Percentiles rank a stretch among this genome's conserved stretches.
These are phyloP conservation scores for Ampelomyces quisqualis DNA, from an alignment of 2,329 filamentous ascomycete species.

Conservation along the genomic window DNA sequence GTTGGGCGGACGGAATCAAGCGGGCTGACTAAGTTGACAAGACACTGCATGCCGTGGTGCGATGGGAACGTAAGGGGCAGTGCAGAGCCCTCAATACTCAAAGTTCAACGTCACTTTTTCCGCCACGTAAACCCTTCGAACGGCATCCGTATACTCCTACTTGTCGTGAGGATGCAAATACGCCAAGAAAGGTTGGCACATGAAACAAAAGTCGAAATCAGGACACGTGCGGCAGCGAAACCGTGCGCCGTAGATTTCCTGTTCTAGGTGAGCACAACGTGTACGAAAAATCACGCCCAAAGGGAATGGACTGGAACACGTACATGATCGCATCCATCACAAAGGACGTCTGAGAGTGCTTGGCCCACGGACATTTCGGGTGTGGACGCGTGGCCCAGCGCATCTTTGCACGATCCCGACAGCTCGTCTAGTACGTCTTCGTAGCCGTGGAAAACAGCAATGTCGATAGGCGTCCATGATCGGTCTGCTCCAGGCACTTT, in stretches of 20 bases:
- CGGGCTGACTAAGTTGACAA: neutral
- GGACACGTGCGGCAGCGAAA: neutral
- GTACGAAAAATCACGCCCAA: no score
- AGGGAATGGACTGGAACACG: no score
- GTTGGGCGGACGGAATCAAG: constrained; percentile 49
- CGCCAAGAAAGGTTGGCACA: neutral
- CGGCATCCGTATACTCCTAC: constrained; percentile 9
- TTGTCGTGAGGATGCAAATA: neutral
- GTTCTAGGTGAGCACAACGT: neutral
- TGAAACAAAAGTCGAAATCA: neutral
- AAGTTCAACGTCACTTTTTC: no score
- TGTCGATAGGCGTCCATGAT: constrained; percentile 12
- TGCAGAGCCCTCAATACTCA: no score
- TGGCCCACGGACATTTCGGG: neutral
- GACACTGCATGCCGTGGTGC: no score
- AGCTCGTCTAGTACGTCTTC: constrained; percentile 5
- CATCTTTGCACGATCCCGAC: constrained; percentile 1
- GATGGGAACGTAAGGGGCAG: no score
- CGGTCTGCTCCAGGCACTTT: constrained; percentile 1
- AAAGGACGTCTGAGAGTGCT: constrained; percentile 1
- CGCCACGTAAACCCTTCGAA: no score
- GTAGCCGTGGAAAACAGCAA: constrained; percentile 16
- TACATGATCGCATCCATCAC: constrained; percentile 13
- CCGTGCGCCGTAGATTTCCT: neutral
- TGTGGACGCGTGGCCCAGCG: neutral